These are phyloP conservation scores for Coemansia sp. DNA, from an alignment of 192 early-diverging fungal species.

Conservation along the genomic window DNA sequence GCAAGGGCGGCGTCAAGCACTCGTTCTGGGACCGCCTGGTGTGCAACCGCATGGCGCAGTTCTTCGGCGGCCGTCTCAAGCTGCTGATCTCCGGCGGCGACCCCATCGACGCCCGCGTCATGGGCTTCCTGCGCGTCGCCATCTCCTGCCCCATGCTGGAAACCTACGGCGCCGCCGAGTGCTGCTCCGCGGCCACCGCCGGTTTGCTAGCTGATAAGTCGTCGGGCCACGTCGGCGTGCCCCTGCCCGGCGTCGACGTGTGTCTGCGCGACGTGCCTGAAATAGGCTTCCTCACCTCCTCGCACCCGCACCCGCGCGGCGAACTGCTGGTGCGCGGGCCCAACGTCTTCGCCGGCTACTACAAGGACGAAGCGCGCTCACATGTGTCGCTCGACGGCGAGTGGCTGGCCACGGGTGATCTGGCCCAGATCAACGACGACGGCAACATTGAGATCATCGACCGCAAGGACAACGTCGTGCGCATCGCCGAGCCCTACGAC, in stretches of 20 bases:
- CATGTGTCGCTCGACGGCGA: constrained; percentile 73
- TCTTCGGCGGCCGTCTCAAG: constrained; percentile 70
- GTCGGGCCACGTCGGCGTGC: constrained; percentile 71
- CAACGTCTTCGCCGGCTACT: constrained; percentile 74
- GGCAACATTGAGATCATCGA: constrained; percentile 79
- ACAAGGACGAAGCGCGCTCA: constrained; percentile 76
- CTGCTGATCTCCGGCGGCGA: constrained; percentile 62
- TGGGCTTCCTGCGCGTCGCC: constrained; percentile 63
- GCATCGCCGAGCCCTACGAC: constrained; percentile 69
- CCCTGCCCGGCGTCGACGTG: constrained; percentile 71
- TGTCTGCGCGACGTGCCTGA: constrained; percentile 84
- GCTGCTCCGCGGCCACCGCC: constrained; percentile 25
- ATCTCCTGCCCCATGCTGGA: constrained; percentile 59
- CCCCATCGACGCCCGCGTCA: constrained; percentile 59
- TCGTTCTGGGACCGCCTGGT: constrained; percentile 78
- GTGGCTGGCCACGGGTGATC: constrained; percentile 85
- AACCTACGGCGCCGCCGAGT: constrained; percentile 46
- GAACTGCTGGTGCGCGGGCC: constrained; percentile 85
- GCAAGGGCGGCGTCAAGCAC: constrained; percentile 58
- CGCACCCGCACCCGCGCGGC: constrained; percentile 78
- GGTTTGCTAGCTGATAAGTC: constrained; percentile 29
- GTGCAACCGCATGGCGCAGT: constrained; percentile 73
- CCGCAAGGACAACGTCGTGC: constrained; percentile 73
- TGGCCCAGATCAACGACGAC: constrained; percentile 70
- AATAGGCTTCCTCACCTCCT: constrained; percentile 76